Conservation (phyloP, 179 eudicot species). For the Actinidia arguta region DNA sequence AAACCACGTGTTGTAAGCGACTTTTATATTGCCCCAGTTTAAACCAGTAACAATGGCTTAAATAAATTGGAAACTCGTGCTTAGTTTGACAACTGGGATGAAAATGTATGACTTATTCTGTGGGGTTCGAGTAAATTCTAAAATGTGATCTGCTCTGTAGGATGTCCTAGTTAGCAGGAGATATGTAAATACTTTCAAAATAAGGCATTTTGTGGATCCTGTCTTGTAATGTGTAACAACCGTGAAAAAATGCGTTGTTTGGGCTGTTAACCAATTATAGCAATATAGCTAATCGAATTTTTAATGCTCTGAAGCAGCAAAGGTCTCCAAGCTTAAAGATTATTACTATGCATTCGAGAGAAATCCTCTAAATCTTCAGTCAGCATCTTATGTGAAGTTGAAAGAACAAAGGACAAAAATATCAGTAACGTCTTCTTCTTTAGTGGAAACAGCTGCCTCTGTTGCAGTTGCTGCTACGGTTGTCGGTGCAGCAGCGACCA, state of each 20-base stretch:
- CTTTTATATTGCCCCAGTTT: background rate
- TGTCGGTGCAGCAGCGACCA: constrained; percentile 91
- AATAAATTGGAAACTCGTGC: background rate
- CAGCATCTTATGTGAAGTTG: constrained; percentile 22
- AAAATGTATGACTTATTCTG: background rate
- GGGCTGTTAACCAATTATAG: constrained; percentile 2
- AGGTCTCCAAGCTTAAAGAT: constrained; percentile 38
- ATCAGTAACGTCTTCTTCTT: constrained; percentile 43
- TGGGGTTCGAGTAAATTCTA: too few species aligned
- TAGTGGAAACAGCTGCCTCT: constrained; percentile 79
- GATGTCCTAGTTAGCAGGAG: background rate
- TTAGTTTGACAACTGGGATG: background rate
- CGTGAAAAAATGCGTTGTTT: background rate
- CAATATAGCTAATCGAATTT: constrained; percentile 22
- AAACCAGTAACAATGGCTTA: background rate
- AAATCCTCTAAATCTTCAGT: constrained; percentile 7
- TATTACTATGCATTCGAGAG: constrained; percentile 4
- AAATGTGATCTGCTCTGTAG: background rate
- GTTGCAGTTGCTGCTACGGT: constrained; percentile 80
- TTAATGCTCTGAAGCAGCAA: constrained; percentile 43
- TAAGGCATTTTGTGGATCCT: background rate
- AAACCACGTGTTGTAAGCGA: background rate
- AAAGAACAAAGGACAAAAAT: constrained; percentile 34
- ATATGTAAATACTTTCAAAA: background rate
- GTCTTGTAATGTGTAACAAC: background rate